Evolutionary conservation across 1,284 basidiomycete species (phyloP), one percentile per base, ranked within the genome.

Genomic region (Papiliotrema terrestris): DNA sequence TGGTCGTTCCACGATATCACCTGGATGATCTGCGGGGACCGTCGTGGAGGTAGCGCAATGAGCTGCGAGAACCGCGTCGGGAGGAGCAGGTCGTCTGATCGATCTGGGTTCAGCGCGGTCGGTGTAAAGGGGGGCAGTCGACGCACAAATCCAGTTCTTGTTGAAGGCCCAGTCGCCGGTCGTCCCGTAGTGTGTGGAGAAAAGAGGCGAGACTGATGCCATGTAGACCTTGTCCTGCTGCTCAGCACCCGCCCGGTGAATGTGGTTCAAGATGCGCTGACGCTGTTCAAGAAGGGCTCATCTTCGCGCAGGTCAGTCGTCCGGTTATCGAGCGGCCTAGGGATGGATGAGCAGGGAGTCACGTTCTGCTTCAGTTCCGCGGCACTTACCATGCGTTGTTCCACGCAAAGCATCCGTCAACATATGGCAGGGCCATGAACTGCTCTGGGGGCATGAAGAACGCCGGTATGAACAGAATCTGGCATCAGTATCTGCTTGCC

Each of bases 181-280:
- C 14, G 62, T 69, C 13, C 77, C 77, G 55, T 78, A 78, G 57
- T 78, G 76, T 3, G 84, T 84, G 63, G 82, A 84, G 73, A 85
- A 85, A 76, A 83, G 80, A 3, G 83, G 83, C 0, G 82, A 83
- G 13, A 84, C 78, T 3, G 81, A 80, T 0, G 83, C 83, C 84
- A 85, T 85, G 67, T 82, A 84, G 17, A 81, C 79, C 48, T 80
- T 79, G 1, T 73, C n/a, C 62, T 69, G 45, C 5, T 22, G 36
- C 20, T 20, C 32, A 22, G 46, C 38, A 38, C 5, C 19, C 17
- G 14, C 37, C 20, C n/a, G n/a, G 29, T 17, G 26, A 11, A 32
- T 6, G 29, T 32, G 23, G 42, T 15, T 35, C 17, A 39, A 26
- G 19, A 22, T 5, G 14, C 23, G 53, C 69, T 57, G 25, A 70